phyloP scores from a whole-genome alignment of 495 filamentous ascomycete species.

The Xylaria cubensis region DNA sequence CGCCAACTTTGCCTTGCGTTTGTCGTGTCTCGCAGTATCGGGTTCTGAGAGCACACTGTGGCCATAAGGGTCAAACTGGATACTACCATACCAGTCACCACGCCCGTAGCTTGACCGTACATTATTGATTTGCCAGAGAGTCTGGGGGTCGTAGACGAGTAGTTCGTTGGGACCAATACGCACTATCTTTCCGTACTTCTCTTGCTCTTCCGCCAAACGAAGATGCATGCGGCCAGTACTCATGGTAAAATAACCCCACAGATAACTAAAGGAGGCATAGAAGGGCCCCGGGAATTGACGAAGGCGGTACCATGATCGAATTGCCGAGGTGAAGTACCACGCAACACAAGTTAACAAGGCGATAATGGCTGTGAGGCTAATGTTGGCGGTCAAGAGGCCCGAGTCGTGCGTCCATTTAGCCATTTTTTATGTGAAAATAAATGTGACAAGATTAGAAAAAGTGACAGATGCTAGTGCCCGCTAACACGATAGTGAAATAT shows the following conservation, averaged over 20 bases:
- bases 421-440: background rate
- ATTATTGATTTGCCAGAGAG: constrained; percentile 42
- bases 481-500: background rate
- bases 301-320: constrained; percentile 40
- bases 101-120: constrained; percentile 45
- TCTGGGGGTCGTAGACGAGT: constrained; percentile 46
- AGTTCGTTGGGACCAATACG: constrained; percentile 62
- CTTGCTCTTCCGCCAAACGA: constrained; percentile 35
- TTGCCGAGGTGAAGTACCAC: constrained; percentile 28
- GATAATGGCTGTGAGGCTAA: background rate
- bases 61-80: constrained; percentile 43
- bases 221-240: constrained; percentile 28
- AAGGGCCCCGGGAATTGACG: constrained; percentile 59
- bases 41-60: constrained; percentile 49
- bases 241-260: constrained; percentile 51
- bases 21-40: constrained; percentile 49
- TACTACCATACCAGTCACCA: constrained; percentile 41
- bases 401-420: background rate
- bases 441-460: background rate
- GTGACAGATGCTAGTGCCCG: background rate
- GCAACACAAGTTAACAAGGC: constrained; percentile 8
- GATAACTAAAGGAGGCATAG: constrained; percentile 59
- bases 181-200: constrained; percentile 55
- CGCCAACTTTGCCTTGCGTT: constrained; percentile 45
- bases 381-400: background rate